Percentiles rank a stretch among this genome's conserved stretches.
Conservation (phyloP, 179 eudicot genomes). For the Pouteria campechiana region DNA sequence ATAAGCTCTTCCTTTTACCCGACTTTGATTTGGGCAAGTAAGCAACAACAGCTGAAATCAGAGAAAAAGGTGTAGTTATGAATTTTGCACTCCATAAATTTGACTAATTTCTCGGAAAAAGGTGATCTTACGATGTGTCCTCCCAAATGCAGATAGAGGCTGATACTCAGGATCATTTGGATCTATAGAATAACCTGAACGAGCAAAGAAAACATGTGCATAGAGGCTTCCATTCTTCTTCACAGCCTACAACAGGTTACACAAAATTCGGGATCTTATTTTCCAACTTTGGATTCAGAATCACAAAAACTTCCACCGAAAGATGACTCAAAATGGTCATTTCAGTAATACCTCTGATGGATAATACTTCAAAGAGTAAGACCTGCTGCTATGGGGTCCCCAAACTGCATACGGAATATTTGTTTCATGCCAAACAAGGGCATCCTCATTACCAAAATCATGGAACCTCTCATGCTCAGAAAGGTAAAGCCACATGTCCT, state of each 20-base stretch:
- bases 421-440: constrained; percentile 96
- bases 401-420: constrained; percentile 94
- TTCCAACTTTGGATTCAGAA: neutral
- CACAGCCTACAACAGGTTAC: constrained; percentile 65
- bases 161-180: constrained; percentile 92
- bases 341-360: constrained; percentile 91
- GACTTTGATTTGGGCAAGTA: constrained; percentile 78
- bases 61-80: constrained; percentile 1
- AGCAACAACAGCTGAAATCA: constrained; percentile 56
- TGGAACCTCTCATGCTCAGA: constrained; percentile 77
- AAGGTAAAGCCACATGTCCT: constrained; percentile 95
- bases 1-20: constrained; percentile 68
- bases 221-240: constrained; percentile 84
- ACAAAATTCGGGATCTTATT: neutral
- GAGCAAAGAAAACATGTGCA: constrained; percentile 87
- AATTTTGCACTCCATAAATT: no score
- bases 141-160: constrained; percentile 80
- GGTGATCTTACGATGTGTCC: constrained; percentile 50
- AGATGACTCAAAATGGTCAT: neutral
- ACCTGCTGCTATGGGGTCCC: constrained; percentile 77
- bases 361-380: constrained; percentile 57
- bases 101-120: neutral
- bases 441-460: constrained; percentile 73
- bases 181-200: constrained; percentile 84
- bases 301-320: no score